Percentiles rank a stretch among this genome's conserved stretches.
These are phyloP conservation scores for Aspergillus clavatus DNA, from an alignment of 2,329 filamentous ascomycete genomes.

Conservation along the genomic window DNA sequence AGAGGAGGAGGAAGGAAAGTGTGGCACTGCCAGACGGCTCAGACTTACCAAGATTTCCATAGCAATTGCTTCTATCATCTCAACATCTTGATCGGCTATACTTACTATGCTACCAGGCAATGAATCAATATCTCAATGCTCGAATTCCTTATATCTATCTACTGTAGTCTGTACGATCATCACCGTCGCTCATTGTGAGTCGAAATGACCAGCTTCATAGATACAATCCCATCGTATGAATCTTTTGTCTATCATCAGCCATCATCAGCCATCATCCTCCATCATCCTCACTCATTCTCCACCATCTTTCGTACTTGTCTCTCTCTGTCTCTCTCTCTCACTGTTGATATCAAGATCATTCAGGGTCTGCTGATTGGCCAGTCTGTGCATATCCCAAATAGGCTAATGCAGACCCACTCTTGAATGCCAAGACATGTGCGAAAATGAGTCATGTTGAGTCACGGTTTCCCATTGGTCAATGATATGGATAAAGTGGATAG, in stretches of 20 bases:
- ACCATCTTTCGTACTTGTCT: too few relatives aligned
- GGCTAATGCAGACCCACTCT: background rate
- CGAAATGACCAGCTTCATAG: background rate
- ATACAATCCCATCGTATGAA: background rate
- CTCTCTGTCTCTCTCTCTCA: too few relatives aligned
- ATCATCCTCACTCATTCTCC: conserved; percentile 7
- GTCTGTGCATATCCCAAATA: background rate
- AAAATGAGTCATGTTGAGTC: conserved; percentile 10
- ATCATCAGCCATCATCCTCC: background rate
- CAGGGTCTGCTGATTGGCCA: background rate
- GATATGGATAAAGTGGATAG: too few relatives aligned
- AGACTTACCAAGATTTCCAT: background rate
- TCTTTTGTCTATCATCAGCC: background rate
- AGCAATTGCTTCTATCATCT: background rate
- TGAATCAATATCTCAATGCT: background rate
- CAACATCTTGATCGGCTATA: background rate
- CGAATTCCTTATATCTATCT: too few relatives aligned
- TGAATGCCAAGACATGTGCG: background rate
- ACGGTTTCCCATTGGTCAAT: background rate
- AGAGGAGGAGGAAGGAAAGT: too few relatives aligned
- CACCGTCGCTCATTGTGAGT: background rate
- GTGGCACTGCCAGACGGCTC: too few relatives aligned
- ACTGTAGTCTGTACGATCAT: too few relatives aligned
- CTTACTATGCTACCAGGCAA: background rate
- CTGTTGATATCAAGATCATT: too few relatives aligned